Evolutionary conservation across 2,329 filamentous ascomycete genomes (phyloP).

Genomic region (Atkinsonella texensis): DNA sequence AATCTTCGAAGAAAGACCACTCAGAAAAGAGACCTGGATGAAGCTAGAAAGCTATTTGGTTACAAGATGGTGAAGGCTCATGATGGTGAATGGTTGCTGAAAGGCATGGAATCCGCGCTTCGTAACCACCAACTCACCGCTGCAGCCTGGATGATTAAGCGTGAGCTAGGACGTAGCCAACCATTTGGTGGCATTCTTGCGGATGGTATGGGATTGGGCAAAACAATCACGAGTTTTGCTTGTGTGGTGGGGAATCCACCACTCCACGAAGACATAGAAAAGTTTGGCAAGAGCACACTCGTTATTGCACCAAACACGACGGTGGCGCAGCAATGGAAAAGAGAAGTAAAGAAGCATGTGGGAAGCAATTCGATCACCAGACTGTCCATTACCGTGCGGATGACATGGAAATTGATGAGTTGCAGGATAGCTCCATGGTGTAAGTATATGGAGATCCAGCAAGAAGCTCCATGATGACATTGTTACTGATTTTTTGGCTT

Average conservation of each 20-base stretch:
- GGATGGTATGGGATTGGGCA: slow-evolving; percentile 54
- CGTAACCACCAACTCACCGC: slow-evolving; percentile 37
- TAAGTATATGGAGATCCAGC: not conserved
- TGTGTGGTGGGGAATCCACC: slow-evolving; percentile 52
- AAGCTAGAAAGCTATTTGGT: slow-evolving; percentile 11
- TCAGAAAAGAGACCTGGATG: slow-evolving; percentile 9
- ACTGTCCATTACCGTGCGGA: slow-evolving; percentile 9
- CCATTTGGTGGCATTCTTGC: slow-evolving; percentile 49
- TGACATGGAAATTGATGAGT: not conserved
- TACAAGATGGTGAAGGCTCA: slow-evolving; percentile 7
- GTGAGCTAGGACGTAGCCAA: slow-evolving; percentile 27
- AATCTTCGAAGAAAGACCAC: slow-evolving; percentile 9
- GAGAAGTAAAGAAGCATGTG: slow-evolving; percentile 16
- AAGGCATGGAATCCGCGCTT: slow-evolving; percentile 10
- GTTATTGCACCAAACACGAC: slow-evolving; percentile 18
- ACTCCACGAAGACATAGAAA: slow-evolving; percentile 20
- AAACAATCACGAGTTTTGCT: slow-evolving; percentile 64
- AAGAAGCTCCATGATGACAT: not conserved
- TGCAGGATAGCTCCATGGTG: not conserved
- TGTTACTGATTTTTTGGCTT: not conserved
- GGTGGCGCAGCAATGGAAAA: slow-evolving; percentile 17
- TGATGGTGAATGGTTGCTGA: slow-evolving; percentile 6
- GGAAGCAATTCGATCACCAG: not conserved
- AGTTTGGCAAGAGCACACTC: slow-evolving; percentile 24
- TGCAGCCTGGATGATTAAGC: slow-evolving; percentile 39